These are phyloP conservation scores for Bryopsis sp. DNA, from an alignment of 139 green algal genomes.

Conservation along the genomic window DNA sequence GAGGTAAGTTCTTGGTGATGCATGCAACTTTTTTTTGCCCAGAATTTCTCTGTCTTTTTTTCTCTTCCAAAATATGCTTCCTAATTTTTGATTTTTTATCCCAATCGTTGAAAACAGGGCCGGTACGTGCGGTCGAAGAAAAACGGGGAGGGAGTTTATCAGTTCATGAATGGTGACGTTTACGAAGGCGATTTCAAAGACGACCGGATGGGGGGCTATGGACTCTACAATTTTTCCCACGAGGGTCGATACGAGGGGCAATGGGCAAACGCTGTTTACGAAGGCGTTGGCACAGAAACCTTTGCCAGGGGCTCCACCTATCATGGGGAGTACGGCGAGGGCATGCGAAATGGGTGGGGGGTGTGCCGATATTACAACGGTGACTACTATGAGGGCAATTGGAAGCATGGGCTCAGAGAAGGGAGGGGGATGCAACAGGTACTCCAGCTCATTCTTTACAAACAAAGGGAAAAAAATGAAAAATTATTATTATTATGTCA, in stretches of 20 bases:
- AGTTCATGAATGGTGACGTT: slow-evolving; percentile 52
- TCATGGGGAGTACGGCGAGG: slow-evolving; percentile 33
- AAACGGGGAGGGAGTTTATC: slow-evolving; percentile 52
- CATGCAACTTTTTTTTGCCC: too few relatives aligned
- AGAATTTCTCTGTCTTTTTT: too few relatives aligned
- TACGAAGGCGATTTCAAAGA: slow-evolving; percentile 59
- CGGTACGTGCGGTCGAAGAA: slow-evolving; percentile 43
- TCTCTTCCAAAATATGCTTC: too few relatives aligned
- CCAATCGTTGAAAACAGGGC: too few relatives aligned
- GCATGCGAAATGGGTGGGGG: slow-evolving; percentile 49
- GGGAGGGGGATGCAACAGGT: slow-evolving; percentile 59
- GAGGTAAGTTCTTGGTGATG: background rate
- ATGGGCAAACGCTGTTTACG: slow-evolving; percentile 48
- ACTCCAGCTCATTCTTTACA: too few relatives aligned
- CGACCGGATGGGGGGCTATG: slow-evolving; percentile 52
- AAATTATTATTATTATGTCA: too few relatives aligned
- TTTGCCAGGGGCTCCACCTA: slow-evolving; percentile 55
- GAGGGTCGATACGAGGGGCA: slow-evolving; percentile 44
- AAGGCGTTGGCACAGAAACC: slow-evolving; percentile 47
- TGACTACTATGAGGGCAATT: slow-evolving; percentile 60
- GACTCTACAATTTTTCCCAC: slow-evolving; percentile 55
- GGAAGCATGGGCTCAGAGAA: slow-evolving; percentile 43
- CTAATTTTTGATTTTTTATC: background rate
- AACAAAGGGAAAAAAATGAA: too few relatives aligned
- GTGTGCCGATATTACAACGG: slow-evolving; percentile 59